Evolutionary conservation across 768 basidiomycete species (phyloP), one percentile per base, ranked within the genome.

Genomic region (Strobilomyces confusus): DNA sequence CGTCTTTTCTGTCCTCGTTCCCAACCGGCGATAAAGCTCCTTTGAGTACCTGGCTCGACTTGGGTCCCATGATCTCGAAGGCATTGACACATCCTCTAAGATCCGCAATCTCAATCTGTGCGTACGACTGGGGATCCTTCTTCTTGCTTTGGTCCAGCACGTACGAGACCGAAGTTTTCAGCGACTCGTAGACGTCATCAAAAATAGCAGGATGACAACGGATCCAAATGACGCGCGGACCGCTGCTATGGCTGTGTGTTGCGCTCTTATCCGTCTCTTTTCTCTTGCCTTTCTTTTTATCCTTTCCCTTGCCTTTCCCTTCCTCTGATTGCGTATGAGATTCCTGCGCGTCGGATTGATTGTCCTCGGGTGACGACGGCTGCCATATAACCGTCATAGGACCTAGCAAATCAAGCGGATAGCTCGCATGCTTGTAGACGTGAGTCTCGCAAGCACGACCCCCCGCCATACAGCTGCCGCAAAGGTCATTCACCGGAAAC

Each of bases 61-160:
- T 88, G 4, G 91, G 91, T 3, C 95, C 95, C 76, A 89, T 87
- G 32, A 98, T 80, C 67, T 98, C 95, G 60, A 95, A 95, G 6
- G 84, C 77, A 56, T 89, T 89, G 40, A 92, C 60, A 45, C 83
- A 80, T 2, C 81, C 82, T 51, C 86, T 74, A 44, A 94, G 67
- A 65, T 95, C 89, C 8, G 78, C 75, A 15, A 95, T 75, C 58
- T 90, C 84, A 11, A 93, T 69, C 20, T 77, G 73, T 13, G 59
- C 65, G 5, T 57, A 45, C 22, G 56, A 53, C 3, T 59, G 57
- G 12, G 61, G 56, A 23, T 65, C 49, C 13, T 56, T 61, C 47
- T 60, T 56, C 49, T 62, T 70, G 23, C 65, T 65, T 17, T 64
- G 64, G 26, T 79, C 75, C 12, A 88, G 65, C 3, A 72, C 73